Evolutionary conservation across 1,284 basidiomycete species (phyloP).

Genomic region (Inonotus hispidus): DNA sequence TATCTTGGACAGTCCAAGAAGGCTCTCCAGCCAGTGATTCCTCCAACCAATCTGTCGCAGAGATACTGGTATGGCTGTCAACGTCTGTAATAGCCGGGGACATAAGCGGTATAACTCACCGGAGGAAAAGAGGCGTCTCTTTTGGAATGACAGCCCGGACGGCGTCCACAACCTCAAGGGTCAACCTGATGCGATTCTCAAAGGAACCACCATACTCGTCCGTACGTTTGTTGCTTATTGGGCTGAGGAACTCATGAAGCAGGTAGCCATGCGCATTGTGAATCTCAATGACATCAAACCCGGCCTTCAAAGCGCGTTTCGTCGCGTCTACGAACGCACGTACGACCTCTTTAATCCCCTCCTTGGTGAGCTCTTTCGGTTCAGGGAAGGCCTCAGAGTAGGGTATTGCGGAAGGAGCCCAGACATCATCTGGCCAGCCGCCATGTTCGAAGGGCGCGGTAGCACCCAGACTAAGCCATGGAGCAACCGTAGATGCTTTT

Average conservation of each 20-base stretch:
- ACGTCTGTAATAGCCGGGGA: too few relatives aligned
- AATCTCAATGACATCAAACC: conserved; percentile 81
- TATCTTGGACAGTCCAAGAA: conserved; percentile 74
- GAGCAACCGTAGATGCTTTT: conserved; percentile 60
- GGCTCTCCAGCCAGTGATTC: conserved; percentile 48
- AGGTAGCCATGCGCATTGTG: conserved; percentile 72
- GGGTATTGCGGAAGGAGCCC: conserved; percentile 50
- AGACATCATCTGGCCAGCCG: too few relatives aligned
- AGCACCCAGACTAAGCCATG: conserved; percentile 44
- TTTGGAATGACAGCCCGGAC: too few relatives aligned
- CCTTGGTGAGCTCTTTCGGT: conserved; percentile 47
- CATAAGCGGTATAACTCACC: too few relatives aligned
- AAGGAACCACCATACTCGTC: conserved; percentile 73
- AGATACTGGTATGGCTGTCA: too few relatives aligned
- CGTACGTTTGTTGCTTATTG: conserved; percentile 62
- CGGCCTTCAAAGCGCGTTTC: too few relatives aligned
- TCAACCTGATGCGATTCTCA: conserved; percentile 67
- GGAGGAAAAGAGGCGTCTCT: conserved; percentile 67
- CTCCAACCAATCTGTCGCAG: conserved; percentile 76
- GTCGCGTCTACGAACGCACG: conserved; percentile 63
- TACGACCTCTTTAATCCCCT: conserved; percentile 56
- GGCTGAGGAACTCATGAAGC: conserved; percentile 59
- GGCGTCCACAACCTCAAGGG: conserved; percentile 62
- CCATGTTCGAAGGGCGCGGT: too few relatives aligned
- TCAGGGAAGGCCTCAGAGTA: conserved; percentile 44